Conservation (phyloP, 805 yeast species). For the Lipomyces anomalus region DNA sequence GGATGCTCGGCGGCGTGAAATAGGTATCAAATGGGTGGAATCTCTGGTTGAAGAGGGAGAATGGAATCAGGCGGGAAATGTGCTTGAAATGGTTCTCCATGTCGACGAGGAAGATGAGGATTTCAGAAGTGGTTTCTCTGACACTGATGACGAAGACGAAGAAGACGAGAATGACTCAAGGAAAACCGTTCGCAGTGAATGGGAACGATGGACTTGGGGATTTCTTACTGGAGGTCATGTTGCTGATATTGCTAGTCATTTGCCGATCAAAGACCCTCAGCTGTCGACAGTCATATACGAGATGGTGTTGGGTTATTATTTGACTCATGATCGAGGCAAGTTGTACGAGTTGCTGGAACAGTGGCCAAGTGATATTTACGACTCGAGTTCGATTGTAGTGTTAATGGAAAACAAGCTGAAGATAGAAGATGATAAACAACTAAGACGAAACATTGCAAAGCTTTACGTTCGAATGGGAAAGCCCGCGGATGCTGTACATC, state of each 20-base stretch:
- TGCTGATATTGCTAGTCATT: constrained; percentile 41
- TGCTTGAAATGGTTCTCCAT: constrained; percentile 43
- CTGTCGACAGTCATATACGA: constrained; percentile 41
- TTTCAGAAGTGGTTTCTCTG: not conserved
- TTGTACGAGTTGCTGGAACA: constrained; percentile 41
- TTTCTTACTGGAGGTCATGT: constrained; percentile 47
- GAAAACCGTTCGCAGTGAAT: constrained; percentile 37
- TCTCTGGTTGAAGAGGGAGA: constrained; percentile 34
- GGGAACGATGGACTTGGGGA: constrained; percentile 60
- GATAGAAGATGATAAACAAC: constrained; percentile 19
- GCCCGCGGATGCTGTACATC: constrained; percentile 58
- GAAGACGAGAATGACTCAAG: constrained; percentile 25
- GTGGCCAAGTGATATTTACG: constrained; percentile 59
- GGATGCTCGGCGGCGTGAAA: constrained; percentile 45
- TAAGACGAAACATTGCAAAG: constrained; percentile 26
- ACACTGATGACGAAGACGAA: constrained; percentile 14
- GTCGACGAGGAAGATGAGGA: too few relatives aligned
- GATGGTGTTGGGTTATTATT: constrained; percentile 43
- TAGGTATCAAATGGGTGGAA: constrained; percentile 55
- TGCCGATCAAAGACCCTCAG: constrained; percentile 51
- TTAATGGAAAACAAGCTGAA: constrained; percentile 45
- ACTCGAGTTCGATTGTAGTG: constrained; percentile 40
- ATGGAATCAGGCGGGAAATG: constrained; percentile 54
- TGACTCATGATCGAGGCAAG: constrained; percentile 35
- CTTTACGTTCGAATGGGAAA: constrained; percentile 54